Base-by-base conservation (phyloP, 2,329 filamentous ascomycete genomes). In the Pseudogymnoascus sp. region DNA sequence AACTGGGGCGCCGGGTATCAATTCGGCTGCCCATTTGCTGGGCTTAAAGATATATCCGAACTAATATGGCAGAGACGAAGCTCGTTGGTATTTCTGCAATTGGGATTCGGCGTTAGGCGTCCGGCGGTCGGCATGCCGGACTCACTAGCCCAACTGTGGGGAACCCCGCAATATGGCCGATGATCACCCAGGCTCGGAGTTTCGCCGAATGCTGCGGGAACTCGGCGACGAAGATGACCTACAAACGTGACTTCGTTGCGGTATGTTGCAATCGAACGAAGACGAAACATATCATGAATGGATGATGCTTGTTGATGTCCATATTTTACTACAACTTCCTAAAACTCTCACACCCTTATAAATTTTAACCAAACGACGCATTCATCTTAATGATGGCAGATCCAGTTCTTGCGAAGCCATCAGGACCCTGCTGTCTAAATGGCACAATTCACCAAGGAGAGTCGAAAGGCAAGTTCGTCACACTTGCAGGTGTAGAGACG, bases 401-500 rank as follows among this genome's bases (percentile, higher is more conserved):
- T 21, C 38, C 38, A 59, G 71, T 70, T 45, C 65, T 74, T n/a
- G 71, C 72, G 9, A 73, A 76, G 58, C 73, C 72, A 1, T 71
- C 71, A 14, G 74, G 73, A 9, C 68, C 69, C 12, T 79, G 76
- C 64, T 80, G 78, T 66, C 69, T 75, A 12, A 69, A 73, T 60
- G 77, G 77, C 33, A 71, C 69, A 2, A 65, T 78, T 21, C 78
- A 80, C 65, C 63, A 69, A 18, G 78, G 78, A 6, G 70, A 72
- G 28, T 68, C 76, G 7, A 66, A 72, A 59, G 78, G 78, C 2
- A 67, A 61, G 3, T 69, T 72, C 18, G 70, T 71, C 23, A 72
- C 67, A 1, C 70, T 79, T 38, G 67, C 68, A 25, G 72, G 71
- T 4, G 67, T 76, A 2, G 71, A 75, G n/a, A 78, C 76, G 0